Conservation (phyloP, 768 basidiomycete species). For the Leucogyrophana mollusca region DNA sequence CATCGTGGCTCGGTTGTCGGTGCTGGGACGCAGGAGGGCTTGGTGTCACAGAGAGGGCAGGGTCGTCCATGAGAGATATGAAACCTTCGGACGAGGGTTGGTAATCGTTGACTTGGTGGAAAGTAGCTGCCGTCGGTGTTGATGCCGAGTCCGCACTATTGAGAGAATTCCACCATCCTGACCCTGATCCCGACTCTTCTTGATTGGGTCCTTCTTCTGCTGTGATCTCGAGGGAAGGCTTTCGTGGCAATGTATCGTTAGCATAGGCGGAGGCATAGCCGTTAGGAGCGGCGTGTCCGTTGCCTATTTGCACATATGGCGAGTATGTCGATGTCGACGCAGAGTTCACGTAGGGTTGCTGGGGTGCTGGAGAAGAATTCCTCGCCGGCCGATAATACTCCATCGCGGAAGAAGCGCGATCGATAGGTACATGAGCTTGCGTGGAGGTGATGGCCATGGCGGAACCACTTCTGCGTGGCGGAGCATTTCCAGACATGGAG, state of each 20-base stretch:
- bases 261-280: slow-evolving; percentile 36
- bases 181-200: slow-evolving; percentile 30
- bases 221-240: slow-evolving; percentile 30
- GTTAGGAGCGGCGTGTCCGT: slow-evolving; percentile 30
- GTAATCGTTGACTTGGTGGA: slow-evolving; percentile 52
- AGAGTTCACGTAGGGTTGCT: slow-evolving; percentile 50
- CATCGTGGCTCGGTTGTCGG: slow-evolving; percentile 26
- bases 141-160: slow-evolving; percentile 34
- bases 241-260: slow-evolving; percentile 26
- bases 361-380: slow-evolving; percentile 52
- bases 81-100: slow-evolving; percentile 56
- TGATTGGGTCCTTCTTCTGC: slow-evolving; percentile 29
- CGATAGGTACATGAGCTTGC: slow-evolving; percentile 52
- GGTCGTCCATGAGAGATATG: slow-evolving; percentile 78
- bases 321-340: slow-evolving; percentile 24
- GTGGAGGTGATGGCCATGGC: slow-evolving; percentile 58
- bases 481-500: slow-evolving; percentile 32
- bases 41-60: slow-evolving; percentile 41
- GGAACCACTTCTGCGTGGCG: slow-evolving; percentile 65
- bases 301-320: slow-evolving; percentile 25
- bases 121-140: slow-evolving; percentile 73
- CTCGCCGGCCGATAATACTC: slow-evolving; percentile 58
- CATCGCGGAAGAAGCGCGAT: slow-evolving; percentile 77
- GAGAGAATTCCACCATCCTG: slow-evolving; percentile 65
- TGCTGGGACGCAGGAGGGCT: slow-evolving; percentile 13